Evolutionary conservation across 257 asterid genomes (phyloP), one percentile per base, ranked within the genome.

Genomic region (Fraxinus pennsylvanica): DNA sequence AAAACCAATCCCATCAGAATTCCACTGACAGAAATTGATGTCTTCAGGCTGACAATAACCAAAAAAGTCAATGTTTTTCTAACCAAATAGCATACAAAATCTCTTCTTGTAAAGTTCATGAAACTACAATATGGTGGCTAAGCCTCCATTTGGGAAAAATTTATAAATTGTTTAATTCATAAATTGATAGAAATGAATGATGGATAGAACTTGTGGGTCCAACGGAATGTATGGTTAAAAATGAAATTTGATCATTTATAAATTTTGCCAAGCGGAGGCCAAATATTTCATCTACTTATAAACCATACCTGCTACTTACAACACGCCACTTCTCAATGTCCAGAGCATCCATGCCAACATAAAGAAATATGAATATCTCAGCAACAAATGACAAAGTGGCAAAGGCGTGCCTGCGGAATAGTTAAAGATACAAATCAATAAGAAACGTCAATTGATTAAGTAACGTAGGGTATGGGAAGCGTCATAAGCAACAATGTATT

Each of bases 321-420:
- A 89, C 84, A 78, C 81, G 89, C 99, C 99, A 95, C 84, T 95
- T 95, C 77, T 95, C 99, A 29, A 95, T 95, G 90, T 95, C 99
- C 70, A 95, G 78, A 78, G 99, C 99, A 88, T 95, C 99, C 99
- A 95, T 95, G 61, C 99, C 99, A 68, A 95, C 99, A 77, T 91
- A 95, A 39, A 95, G 96, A 78, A 95, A 95, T 84, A 95, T 95
- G 81, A 95, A 95, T 81, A 89, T 89, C 87, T 95, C 99, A 50
- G 96, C 93, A 76, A 95, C 88, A 87, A 95, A 95, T 74, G 99
- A 95, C 75, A 95, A 81, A 45, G 99, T 89, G 35, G 99, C 99
- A 79, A 95, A 95, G 67, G 98, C 85, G 81, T 95, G 99, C 96
- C 98, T 95, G 91, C 78, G 36, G 81, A 75, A 81, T 41, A 74